Evolutionary conservation across 2,329 filamentous ascomycete species (phyloP).

Genomic region (Colletotrichum phormii): DNA sequence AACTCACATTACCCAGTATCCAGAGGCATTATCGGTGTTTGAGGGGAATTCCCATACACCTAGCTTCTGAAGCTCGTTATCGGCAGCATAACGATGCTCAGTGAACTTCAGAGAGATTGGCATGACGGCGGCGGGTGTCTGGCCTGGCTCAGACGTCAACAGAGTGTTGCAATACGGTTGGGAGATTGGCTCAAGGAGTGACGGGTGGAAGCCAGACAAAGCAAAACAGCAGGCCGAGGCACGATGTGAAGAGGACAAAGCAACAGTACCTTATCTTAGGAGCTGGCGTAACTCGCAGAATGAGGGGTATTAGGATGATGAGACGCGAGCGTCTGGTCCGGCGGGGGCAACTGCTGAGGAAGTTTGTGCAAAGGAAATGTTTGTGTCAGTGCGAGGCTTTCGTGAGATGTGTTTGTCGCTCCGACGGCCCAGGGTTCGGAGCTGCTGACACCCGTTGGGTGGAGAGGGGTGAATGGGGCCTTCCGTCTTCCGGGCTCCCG

Average conservation of each 20-base stretch:
- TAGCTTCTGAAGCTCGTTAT: conserved; percentile 57
- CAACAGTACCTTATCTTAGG: background rate
- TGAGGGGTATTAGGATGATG: background rate
- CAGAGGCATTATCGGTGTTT: conserved; percentile 33
- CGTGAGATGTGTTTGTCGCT: conserved; percentile 1
- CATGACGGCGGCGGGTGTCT: conserved; percentile 11
- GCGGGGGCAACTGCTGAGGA: background rate
- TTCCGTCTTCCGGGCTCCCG: conserved; percentile 22
- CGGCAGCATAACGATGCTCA: conserved; percentile 50
- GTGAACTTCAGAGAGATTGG: conserved; percentile 43
- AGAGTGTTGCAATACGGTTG: background rate
- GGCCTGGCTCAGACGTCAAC: background rate
- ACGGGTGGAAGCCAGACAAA: background rate
- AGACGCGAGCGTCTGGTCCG: background rate
- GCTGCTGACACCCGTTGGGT: conserved; percentile 12
- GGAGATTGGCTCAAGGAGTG: background rate
- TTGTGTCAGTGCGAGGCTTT: background rate
- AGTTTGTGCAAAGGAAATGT: background rate
- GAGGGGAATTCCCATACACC: conserved; percentile 55
- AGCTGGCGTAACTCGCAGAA: background rate
- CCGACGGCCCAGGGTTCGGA: background rate
- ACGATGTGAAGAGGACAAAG: background rate
- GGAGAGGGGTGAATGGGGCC: conserved; percentile 14
- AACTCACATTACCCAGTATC: conserved; percentile 53
- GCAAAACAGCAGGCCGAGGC: background rate